These are phyloP conservation scores for Aspergillus fischeri DNA, from an alignment of 2,329 filamentous ascomycete species.

Conservation along the genomic window DNA sequence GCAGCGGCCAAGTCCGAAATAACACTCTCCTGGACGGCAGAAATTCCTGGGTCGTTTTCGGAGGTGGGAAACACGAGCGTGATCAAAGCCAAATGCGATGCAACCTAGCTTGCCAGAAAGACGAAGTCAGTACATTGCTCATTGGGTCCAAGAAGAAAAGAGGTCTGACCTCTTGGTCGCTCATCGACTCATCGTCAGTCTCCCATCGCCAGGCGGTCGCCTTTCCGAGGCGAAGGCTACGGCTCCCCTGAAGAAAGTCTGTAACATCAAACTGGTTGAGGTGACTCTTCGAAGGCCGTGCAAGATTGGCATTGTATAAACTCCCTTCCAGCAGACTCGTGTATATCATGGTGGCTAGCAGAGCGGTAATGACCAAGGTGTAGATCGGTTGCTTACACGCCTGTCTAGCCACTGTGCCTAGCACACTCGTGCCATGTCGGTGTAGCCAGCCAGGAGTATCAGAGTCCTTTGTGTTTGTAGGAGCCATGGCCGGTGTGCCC, in stretches of 20 bases:
- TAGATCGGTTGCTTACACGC: slow-evolving; percentile 93
- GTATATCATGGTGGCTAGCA: slow-evolving; percentile 92
- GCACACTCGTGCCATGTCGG: slow-evolving; percentile 64
- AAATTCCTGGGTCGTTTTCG: too few relatives aligned
- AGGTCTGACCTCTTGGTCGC: slow-evolving; percentile 26
- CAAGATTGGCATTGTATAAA: slow-evolving; percentile 61
- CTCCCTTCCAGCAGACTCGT: slow-evolving; percentile 87
- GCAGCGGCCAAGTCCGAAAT: too few relatives aligned
- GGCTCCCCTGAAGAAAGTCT: slow-evolving; percentile 73
- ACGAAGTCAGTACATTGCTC: not conserved
- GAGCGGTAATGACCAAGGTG: slow-evolving; percentile 82
- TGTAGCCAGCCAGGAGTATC: slow-evolving; percentile 51
- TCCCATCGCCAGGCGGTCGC: slow-evolving; percentile 92
- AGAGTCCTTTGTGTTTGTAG: too few relatives aligned
- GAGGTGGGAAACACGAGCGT: too few relatives aligned
- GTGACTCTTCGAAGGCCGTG: slow-evolving; percentile 44
- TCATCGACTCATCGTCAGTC: slow-evolving; percentile 56
- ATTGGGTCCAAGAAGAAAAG: slow-evolving; percentile 14
- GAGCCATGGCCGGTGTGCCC: too few relatives aligned
- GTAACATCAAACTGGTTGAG: slow-evolving; percentile 65
- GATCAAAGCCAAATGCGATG: too few relatives aligned
- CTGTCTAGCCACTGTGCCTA: slow-evolving; percentile 74
- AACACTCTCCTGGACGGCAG: too few relatives aligned
- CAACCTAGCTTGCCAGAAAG: slow-evolving; percentile 28
- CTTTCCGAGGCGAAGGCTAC: slow-evolving; percentile 65